Percentiles rank a stretch among this genome's conserved stretches.
Evolutionary conservation across 2,329 filamentous ascomycete genomes (phyloP).

Genomic region (Apiospora marii): DNA sequence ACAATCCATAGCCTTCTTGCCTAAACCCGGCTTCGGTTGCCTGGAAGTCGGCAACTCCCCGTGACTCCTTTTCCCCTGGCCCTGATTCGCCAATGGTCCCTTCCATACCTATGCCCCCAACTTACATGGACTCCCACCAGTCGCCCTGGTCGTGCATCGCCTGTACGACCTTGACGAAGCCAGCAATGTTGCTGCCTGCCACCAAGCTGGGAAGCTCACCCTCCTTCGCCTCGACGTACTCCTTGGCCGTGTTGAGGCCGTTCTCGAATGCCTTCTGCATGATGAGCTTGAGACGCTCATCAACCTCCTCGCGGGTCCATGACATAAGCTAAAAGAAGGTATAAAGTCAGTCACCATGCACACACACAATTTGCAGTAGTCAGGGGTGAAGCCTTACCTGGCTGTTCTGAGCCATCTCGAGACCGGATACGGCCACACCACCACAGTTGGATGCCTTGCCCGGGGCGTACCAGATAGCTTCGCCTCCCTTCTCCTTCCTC

Average conservation of each 20-base stretch:
- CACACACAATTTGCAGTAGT: not conserved
- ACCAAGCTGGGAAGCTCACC: conserved; percentile 90
- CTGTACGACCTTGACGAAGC: conserved; percentile 93
- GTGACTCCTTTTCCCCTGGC: not conserved
- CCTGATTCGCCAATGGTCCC: not conserved
- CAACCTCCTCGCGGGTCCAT: conserved; percentile 92
- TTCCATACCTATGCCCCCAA: not conserved
- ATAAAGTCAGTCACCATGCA: not conserved
- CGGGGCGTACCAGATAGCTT: conserved; percentile 92
- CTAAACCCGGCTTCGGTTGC: not conserved
- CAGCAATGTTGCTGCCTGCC: conserved; percentile 95
- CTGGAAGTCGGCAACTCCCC: not conserved
- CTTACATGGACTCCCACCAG: conserved; percentile 67
- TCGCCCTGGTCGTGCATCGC: conserved; percentile 98
- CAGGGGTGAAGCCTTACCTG: conserved; percentile 40
- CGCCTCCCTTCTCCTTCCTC: conserved; percentile 71
- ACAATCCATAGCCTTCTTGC: not conserved
- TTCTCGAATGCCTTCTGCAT: conserved; percentile 95
- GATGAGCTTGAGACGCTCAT: conserved; percentile 88
- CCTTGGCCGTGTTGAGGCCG: conserved; percentile 86
- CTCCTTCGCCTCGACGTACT: conserved; percentile 81
- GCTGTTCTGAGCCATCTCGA: conserved; percentile 99
- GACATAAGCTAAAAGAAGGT: conserved; percentile 65
- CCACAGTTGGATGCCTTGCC: conserved; percentile 98
- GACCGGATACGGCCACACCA: conserved; percentile 94